Base-by-base conservation (phyloP, 176 grass and related monocot species). In the Bolboschoenus planiculmis region DNA sequence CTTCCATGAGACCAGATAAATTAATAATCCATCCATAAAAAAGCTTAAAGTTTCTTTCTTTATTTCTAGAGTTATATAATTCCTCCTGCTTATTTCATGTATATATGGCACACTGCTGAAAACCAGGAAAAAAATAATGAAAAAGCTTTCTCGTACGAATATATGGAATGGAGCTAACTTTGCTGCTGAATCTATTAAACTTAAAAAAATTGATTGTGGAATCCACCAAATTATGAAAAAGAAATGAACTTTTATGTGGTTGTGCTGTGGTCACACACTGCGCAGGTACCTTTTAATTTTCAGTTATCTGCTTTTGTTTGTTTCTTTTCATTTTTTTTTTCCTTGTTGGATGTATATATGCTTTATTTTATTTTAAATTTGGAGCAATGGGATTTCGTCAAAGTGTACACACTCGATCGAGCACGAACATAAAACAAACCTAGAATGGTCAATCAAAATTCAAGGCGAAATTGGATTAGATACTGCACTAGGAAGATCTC, bases 251-350 rank as follows among this genome's bases (percentile, higher is more conserved):
- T 30, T 63, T n/a, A 33, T 33, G 34, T 82, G 47, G 20, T 64
- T 82, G 80, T 64, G 39, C 7, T 82, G 56, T 82, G 80, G 57
- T 82, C 56, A 82, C 57, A 81, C 77, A 51, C 43, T n/a, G n/a
- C 26, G 40, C 11, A 63, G 37, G 60, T 66, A 33, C n/a, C 21
- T 50, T 63, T 80, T n/a, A n/a, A n/a, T n/a, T n/a, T 63, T 18
- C 29, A 43, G 57, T 77, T 53, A 53, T 77, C 40, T 77, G 46
- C 26, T 34, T 30, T 76, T 76, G 10, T 20, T 20, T 76, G 24
- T 13, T 20, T 51, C 5, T 11, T 51, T 74, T 14, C 11, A 9
- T 48, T 40, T 71, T 10, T 74, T 10, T 47, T 44, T 72, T 23
- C 42, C 37, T 15, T 24, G 37, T 74, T 74, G 42, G 24, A 71